Evolutionary conservation across 352 stramenopile genomes (phyloP).

Genomic region (Thraustochytrium sp.): DNA sequence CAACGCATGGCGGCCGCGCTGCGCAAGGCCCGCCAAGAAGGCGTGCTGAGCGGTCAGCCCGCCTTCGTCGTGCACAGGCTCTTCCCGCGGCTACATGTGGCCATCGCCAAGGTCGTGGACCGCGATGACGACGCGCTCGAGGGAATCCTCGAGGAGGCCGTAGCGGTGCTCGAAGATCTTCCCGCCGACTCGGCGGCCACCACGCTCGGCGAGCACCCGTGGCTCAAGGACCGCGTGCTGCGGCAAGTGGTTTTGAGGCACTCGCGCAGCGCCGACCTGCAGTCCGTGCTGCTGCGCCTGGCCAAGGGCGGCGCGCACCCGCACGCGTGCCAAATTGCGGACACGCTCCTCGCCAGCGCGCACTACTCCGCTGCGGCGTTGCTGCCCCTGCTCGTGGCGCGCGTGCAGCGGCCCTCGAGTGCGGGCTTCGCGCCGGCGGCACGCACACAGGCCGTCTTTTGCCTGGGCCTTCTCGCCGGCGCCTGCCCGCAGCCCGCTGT

Average conservation of each 20-base stretch:
- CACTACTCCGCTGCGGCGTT: not conserved
- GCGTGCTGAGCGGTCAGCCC: not conserved
- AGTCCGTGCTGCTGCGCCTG: not conserved
- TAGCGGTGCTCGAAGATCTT: not conserved
- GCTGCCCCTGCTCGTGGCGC: not conserved
- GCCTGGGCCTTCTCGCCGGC: not conserved
- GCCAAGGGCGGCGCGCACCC: not conserved
- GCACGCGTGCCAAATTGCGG: not conserved
- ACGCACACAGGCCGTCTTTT: not conserved
- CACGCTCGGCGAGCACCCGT: not conserved
- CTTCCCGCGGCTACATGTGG: not conserved
- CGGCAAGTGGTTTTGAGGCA: not conserved
- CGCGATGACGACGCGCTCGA: not conserved
- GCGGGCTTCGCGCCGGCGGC: not conserved
- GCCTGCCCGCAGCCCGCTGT: not conserved
- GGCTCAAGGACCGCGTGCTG: not conserved
- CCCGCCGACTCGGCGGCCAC: not conserved
- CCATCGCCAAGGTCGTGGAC: not conserved
- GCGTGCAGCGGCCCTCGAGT: not conserved
- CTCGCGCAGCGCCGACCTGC: not conserved
- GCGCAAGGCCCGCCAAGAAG: not conserved
- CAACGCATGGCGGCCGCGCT: not conserved
- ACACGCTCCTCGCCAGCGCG: not conserved
- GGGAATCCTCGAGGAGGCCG: not conserved
- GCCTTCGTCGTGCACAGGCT: not conserved